These are phyloP conservation scores for Lentinula raphanica DNA, from an alignment of 768 basidiomycete species.

Conservation along the genomic window DNA sequence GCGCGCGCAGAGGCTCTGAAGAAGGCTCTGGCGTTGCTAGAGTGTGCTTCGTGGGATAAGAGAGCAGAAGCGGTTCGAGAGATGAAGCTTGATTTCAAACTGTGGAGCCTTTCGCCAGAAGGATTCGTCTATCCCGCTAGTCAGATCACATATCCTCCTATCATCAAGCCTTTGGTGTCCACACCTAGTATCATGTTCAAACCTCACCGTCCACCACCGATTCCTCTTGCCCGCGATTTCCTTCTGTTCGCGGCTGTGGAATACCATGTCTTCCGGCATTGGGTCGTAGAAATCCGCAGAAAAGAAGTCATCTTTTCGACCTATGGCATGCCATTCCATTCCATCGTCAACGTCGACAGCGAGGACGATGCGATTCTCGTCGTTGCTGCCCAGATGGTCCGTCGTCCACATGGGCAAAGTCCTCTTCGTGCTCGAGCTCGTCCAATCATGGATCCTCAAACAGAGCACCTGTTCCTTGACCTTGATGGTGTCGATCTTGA, in stretches of 20 bases:
- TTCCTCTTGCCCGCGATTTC: constrained; percentile 18
- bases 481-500: constrained; percentile 15
- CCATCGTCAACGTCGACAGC: constrained; percentile 15
- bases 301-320: constrained; percentile 13
- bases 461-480: constrained; percentile 13
- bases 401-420: constrained; percentile 20
- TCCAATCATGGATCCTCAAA: not conserved
- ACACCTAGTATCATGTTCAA: not conserved
- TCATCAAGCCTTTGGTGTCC: not conserved
- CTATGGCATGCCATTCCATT: constrained; percentile 11
- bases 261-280: constrained; percentile 18
- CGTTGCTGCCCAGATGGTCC: constrained; percentile 21
- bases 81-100: not conserved
- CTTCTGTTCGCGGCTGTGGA: constrained; percentile 19
- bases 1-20: constrained; percentile 17
- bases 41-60: constrained; percentile 3
- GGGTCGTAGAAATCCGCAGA: constrained; percentile 16
- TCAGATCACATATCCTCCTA: not conserved
- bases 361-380: constrained; percentile 13
- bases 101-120: constrained; percentile 12
- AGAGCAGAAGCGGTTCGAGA: not conserved
- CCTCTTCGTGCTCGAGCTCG: constrained; percentile 12
- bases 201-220: not conserved
- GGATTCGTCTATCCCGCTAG: constrained; percentile 8
- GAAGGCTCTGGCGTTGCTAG: constrained; percentile 5